Base-by-base conservation (phyloP, 257 asterid genomes). In the Cinchona pubescens region DNA sequence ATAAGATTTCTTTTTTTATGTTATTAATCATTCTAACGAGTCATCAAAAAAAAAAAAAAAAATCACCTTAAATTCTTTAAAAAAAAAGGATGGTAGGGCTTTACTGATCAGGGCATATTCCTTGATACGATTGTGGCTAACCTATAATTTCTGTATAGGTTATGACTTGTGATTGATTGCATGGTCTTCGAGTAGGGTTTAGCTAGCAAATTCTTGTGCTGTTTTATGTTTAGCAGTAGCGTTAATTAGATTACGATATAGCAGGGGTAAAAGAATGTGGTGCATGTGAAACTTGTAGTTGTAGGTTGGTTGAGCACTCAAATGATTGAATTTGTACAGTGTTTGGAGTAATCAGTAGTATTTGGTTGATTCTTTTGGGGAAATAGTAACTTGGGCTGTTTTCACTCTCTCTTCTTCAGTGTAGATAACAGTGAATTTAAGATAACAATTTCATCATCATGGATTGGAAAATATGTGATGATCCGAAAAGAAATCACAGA, bases 221-320 rank as follows among this genome's bases (percentile, higher is more conserved):
- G 51, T 64, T 72, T 70, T 56, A 62, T 67, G 23, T 32, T 40
- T 34, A 67, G 60, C 32, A 34, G 48, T 34, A 29, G 19, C 23
- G 3, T 21, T 19, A 23, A 27, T 21, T 59, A 34, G 67, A 42
- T 53, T 43, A 62, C 40, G 67, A 49, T 40, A 46, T n/a, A 25
- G 14, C 42, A 67, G 42, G 75, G 76, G 84, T 59, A 77, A 77
- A 40, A 75, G 82, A 79, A 83, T 80, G 84, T 85, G 89, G 73
- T 81, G 89, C 85, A 85, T 85, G 90, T 85, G 89, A 84, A 53
- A 38, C 64, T 79, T 83, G 88, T 85, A 85, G 86, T 79, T 83
- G 88, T 85, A 85, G 86, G 85, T 89, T 85, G 7, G 88, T 85
- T 90, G 91, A 88, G 79, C 85, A 85, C 83, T 84, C 88, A 75